Base-by-base conservation (phyloP, 2,329 filamentous ascomycete species). In the Venturia effusa region DNA sequence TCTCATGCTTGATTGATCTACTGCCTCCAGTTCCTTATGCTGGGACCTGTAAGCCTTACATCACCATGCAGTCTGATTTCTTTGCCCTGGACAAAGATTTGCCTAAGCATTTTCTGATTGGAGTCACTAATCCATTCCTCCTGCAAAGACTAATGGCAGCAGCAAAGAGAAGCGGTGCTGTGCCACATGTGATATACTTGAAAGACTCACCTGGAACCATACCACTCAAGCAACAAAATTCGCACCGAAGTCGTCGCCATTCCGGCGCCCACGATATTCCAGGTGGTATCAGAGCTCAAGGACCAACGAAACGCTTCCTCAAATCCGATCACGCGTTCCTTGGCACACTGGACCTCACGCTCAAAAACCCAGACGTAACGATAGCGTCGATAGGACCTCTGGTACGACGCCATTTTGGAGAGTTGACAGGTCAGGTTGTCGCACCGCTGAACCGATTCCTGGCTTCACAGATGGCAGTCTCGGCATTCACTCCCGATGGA, bases 121-220 rank as follows among this genome's bases (percentile, higher is more conserved):
- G 75, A 39, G 74, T 76, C 65, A 77, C 75, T 6, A 77, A 77
- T 59, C 75, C 75, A 1, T 77, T 77, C 64, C 70, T 77, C 3
- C 69, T 77, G 4, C 74, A 76, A 66, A 73, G 75, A 59, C 71
- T 77, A 22, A 63, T 75, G 59, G 37, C 61, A 27, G 39, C 37
- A 24, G 43, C 37, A 17, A 37, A 40, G 22, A 24, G 22, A 17
- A 41, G 57, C 15, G 43, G 34, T 5, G 34, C 22, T 24, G 67
- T 70, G 24, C 75, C 75, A 13, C 73, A 76, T 64, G 74, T 76
- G 19, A 65, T 77, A 7, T 76, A 75, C 57, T 51, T 15, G 72
- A 75, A 39, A 13, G 71, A 72, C 62, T 72, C 71, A 61, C 72
- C 74, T 8, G 71, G 70, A 1, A 70, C 70, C 6, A 72, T 75